A percentile compares a stretch with the other conserved stretches of the same genome.
phyloP scores from a whole-genome alignment of 2,329 filamentous ascomycete species.

The Dactylellina haptotyla region DNA sequence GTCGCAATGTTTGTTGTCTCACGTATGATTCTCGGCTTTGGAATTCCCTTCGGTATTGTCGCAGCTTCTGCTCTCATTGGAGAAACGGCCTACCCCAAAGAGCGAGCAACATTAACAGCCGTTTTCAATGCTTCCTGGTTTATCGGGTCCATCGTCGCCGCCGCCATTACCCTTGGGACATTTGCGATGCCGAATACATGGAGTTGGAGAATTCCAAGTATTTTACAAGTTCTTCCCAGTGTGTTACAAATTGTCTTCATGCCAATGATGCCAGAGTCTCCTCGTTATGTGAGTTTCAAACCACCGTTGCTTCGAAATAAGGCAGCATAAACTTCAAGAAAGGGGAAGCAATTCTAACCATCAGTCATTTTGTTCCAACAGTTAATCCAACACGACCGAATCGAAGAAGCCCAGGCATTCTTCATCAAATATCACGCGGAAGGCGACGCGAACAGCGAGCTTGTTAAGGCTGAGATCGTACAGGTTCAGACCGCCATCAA shows the following conservation, averaged over 20 bases:
- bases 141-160: slow-evolving; percentile 66
- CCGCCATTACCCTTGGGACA: slow-evolving; percentile 66
- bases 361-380: slow-evolving; percentile 53
- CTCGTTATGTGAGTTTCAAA: slow-evolving; percentile 39
- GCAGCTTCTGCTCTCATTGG: slow-evolving; percentile 70
- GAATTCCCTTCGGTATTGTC: slow-evolving; percentile 71
- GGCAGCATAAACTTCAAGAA: too few species aligned
- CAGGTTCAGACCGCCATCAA: slow-evolving; percentile 70
- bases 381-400: slow-evolving; percentile 57
- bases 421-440: slow-evolving; percentile 64
- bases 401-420: slow-evolving; percentile 58
- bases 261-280: slow-evolving; percentile 53
- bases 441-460: slow-evolving; percentile 65
- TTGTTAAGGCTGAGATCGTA: slow-evolving; percentile 70
- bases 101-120: slow-evolving; percentile 70
- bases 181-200: slow-evolving; percentile 62
- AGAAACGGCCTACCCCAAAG: slow-evolving; percentile 71
- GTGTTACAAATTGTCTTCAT: slow-evolving; percentile 58
- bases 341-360: too few species aligned
- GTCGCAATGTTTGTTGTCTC: slow-evolving; percentile 71
- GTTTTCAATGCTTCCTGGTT: slow-evolving; percentile 72
- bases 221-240: slow-evolving; percentile 62
- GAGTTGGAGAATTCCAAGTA: slow-evolving; percentile 63
- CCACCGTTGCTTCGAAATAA: background rate
- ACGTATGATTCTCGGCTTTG: slow-evolving; percentile 70